These are phyloP conservation scores for Pestalotiopsis sp. DNA, from an alignment of 2,329 filamentous ascomycete species.

Conservation along the genomic window DNA sequence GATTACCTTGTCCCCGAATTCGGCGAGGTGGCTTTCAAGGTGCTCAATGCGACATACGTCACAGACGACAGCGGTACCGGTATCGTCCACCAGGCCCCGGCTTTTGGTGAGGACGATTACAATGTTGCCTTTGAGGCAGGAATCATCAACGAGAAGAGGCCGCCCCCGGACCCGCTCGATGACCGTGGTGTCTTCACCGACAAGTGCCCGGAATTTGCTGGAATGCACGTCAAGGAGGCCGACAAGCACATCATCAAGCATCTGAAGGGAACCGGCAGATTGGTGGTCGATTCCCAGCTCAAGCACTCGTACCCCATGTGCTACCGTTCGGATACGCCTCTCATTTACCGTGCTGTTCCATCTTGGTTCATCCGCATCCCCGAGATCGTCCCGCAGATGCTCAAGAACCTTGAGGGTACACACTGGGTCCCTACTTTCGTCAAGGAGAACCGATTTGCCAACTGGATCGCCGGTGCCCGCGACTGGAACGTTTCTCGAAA, in stretches of 20 bases:
- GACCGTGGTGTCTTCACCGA: conserved; percentile 79
- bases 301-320: conserved; percentile 94
- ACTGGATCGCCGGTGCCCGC: conserved; percentile 87
- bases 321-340: conserved; percentile 89
- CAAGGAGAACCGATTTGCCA: conserved; percentile 88
- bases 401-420: conserved; percentile 86
- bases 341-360: conserved; percentile 90
- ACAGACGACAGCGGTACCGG: conserved; percentile 89
- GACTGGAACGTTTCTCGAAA: conserved; percentile 97
- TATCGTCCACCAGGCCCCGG: conserved; percentile 91
- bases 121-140: conserved; percentile 76
- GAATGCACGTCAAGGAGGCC: conserved; percentile 87
- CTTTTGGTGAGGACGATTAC: conserved; percentile 97
- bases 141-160: conserved; percentile 74
- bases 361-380: conserved; percentile 94
- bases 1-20: conserved; percentile 89
- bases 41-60: conserved; percentile 84
- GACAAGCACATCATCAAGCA: conserved; percentile 93
- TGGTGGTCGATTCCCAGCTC: conserved; percentile 85
- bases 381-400: conserved; percentile 81
- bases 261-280: conserved; percentile 73
- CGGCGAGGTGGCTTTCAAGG: conserved; percentile 80
- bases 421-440: conserved; percentile 92
- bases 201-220: conserved; percentile 78
- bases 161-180: conserved; percentile 91